Conservation (phyloP, 2,329 filamentous ascomycete genomes). For the Didymellaceae sp. region DNA sequence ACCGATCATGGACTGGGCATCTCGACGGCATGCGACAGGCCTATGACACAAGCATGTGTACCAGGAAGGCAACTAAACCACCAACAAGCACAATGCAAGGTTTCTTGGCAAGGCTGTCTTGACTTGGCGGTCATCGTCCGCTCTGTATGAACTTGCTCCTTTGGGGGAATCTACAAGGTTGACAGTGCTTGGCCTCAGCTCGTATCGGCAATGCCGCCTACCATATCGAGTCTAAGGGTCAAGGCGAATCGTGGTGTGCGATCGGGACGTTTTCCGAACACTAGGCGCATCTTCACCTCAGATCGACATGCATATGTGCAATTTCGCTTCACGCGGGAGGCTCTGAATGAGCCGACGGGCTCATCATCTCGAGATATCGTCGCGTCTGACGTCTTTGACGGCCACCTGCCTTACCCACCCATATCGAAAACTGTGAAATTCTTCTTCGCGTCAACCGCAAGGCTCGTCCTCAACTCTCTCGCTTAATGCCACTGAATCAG, state of each 20-base stretch:
- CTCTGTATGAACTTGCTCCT: background rate
- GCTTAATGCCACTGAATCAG: conserved; percentile 1
- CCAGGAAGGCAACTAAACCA: too few relatives aligned
- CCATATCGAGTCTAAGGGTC: conserved; percentile 3
- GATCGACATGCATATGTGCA: background rate
- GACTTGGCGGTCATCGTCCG: background rate
- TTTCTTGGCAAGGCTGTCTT: conserved; percentile 7
- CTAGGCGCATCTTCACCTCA: background rate
- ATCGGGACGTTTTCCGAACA: conserved; percentile 4
- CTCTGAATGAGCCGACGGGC: background rate
- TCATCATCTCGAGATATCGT: background rate
- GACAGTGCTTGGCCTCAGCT: conserved; percentile 5
- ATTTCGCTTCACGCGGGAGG: conserved; percentile 7
- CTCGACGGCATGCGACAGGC: background rate
- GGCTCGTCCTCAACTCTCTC: background rate
- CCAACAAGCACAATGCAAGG: conserved; percentile 1
- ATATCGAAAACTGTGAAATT: background rate
- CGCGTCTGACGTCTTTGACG: background rate
- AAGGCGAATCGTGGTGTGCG: conserved; percentile 1
- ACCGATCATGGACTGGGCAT: too few relatives aligned
- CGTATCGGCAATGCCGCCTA: conserved; percentile 8
- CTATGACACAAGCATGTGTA: background rate
- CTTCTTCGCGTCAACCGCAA: background rate
- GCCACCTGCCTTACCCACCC: background rate
- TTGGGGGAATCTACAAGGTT: background rate